Conservation (phyloP, 768 basidiomycete species). For the Exsudoporus frostii region DNA sequence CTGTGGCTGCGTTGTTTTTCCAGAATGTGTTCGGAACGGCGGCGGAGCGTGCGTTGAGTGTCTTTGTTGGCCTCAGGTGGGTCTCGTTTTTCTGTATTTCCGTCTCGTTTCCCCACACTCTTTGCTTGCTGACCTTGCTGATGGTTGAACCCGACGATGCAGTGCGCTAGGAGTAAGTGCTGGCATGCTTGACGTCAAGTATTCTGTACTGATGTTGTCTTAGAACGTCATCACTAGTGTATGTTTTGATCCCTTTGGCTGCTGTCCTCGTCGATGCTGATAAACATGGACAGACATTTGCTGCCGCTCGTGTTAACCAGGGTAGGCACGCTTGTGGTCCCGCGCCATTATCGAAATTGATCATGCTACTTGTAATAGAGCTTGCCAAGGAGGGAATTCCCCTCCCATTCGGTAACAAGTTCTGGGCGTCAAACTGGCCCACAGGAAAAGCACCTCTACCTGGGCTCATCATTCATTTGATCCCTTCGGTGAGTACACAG, state of each 20-base stretch:
- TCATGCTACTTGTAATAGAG: constrained; percentile 29
- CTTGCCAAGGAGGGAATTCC: constrained; percentile 63
- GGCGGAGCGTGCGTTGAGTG: constrained; percentile 51
- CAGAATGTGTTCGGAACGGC: constrained; percentile 51
- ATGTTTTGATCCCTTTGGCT: neutral
- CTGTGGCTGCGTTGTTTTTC: constrained; percentile 60
- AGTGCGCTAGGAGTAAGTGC: constrained; percentile 36
- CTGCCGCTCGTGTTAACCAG: constrained; percentile 52
- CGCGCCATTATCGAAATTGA: neutral
- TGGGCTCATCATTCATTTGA: constrained; percentile 52
- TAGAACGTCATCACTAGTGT: constrained; percentile 32
- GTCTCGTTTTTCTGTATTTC: neutral
- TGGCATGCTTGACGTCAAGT: neutral
- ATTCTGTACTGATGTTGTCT: neutral
- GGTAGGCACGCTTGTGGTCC: constrained; percentile 18
- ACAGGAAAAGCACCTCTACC: constrained; percentile 53
- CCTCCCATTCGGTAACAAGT: constrained; percentile 53
- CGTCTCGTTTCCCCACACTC: neutral
- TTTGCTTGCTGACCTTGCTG: neutral
- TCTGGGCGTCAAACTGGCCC: constrained; percentile 63
- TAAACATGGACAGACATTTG: constrained; percentile 40
- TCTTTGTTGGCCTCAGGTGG: constrained; percentile 55
- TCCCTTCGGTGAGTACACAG: constrained; percentile 40
- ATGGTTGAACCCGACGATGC: neutral
- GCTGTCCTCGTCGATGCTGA: neutral